These are phyloP conservation scores for Clavispora phyllophila DNA, from an alignment of 805 yeast genomes.

Conservation along the genomic window DNA sequence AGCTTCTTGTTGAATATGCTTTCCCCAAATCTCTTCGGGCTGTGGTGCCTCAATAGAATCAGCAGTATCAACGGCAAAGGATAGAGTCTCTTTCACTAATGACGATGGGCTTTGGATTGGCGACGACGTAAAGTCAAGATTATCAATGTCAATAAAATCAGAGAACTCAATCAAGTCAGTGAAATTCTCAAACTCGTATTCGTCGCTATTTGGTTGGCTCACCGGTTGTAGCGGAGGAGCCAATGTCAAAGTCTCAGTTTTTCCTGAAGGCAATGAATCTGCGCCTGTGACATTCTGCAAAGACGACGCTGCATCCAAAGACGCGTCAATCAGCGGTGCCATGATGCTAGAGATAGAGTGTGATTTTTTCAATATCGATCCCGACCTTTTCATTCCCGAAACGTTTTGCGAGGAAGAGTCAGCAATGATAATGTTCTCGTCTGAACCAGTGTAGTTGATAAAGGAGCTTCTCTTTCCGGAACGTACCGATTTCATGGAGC, in stretches of 20 bases:
- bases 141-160: constrained; percentile 37
- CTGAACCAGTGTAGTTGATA: constrained; percentile 36
- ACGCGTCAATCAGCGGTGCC: constrained; percentile 8
- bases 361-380: constrained; percentile 36
- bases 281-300: background rate
- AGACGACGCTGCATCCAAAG: background rate
- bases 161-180: constrained; percentile 37
- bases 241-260: background rate
- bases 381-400: constrained; percentile 27
- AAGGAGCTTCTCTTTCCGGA: constrained; percentile 33
- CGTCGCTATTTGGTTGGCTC: background rate
- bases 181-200: constrained; percentile 13
- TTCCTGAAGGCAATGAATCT: background rate
- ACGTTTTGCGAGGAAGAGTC: constrained; percentile 10
- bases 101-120: constrained; percentile 3
- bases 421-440: constrained; percentile 33
- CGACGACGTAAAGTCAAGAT: constrained; percentile 26
- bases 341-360: constrained; percentile 17
- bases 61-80: too few species aligned
- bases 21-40: background rate
- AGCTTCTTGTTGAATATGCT: too few species aligned
- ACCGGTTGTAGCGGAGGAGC: background rate
- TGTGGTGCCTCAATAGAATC: background rate
- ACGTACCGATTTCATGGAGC: constrained; percentile 51
- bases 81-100: background rate